Evolutionary conservation across 2,329 filamentous ascomycete species (phyloP).

Genomic region (Aspergillus bombycis): DNA sequence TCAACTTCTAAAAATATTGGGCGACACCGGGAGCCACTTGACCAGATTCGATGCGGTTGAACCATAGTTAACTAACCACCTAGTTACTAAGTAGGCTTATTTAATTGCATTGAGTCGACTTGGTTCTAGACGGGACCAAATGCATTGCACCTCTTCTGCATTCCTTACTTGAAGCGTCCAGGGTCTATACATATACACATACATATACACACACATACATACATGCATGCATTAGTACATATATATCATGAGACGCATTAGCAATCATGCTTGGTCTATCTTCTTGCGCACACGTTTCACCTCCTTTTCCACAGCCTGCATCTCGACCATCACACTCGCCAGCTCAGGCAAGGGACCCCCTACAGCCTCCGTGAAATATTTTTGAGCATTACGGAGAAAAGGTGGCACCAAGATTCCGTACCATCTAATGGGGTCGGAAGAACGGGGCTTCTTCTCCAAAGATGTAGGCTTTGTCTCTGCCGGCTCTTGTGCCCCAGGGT

Average conservation of each 20-base stretch:
- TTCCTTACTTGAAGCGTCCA: neutral
- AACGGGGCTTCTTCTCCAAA: conserved; percentile 32
- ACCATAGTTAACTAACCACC: neutral
- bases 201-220: neutral
- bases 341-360: conserved; percentile 40
- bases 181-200: neutral
- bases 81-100: neutral
- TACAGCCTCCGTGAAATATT: conserved; percentile 46
- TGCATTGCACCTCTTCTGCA: neutral
- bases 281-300: conserved; percentile 35
- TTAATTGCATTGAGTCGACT: neutral
- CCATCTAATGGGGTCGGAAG: conserved; percentile 51
- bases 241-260: neutral
- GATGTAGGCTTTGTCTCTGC: conserved; percentile 18
- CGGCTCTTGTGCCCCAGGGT: conserved; percentile 4
- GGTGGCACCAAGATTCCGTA: conserved; percentile 53
- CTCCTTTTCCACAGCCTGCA: conserved; percentile 45
- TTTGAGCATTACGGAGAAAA: conserved; percentile 48
- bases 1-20: neutral
- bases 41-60: neutral
- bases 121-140: neutral
- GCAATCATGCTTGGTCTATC: conserved; percentile 18
- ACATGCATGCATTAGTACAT: neutral
- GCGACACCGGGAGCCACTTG: neutral
- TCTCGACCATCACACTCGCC: conserved; percentile 41